Evolutionary conservation across 176 grass and related monocot species (phyloP), one percentile per base, ranked within the genome.

Genomic region (Triticum turgidum): DNA sequence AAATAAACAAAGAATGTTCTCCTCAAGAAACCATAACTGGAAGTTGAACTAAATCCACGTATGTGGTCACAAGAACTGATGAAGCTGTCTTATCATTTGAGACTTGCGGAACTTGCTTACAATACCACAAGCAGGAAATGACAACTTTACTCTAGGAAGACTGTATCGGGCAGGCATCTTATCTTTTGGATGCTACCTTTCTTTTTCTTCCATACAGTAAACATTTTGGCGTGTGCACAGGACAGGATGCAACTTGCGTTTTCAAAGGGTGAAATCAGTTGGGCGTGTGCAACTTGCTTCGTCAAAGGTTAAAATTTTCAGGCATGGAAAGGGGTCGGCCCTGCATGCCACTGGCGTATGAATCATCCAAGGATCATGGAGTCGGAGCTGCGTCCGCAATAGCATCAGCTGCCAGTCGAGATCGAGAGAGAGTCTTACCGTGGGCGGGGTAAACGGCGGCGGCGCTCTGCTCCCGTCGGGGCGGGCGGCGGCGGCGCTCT

Each of bases 71-170:
- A 33, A 73, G 84, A 6, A 65, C 24, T 35, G 44, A 33, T 33
- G 27, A 29, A 35, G 51, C 0, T 89, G 54, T 91, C 52, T 81
- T 89, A 84, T 78, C 89, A 80, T 69, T 89, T 91, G 89, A 90
- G 89, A 84, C 89, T 81, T 65, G 69, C 69, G 78, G 86, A 84
- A 86, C 76, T 84, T 65, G 34, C 86, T 91, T 34, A 69, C 38
- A 84, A 82, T 42, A 84, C 80, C 35, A 83, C 80, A 94, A 91
- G 86, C 80, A 91, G 86, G 89, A 94, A 93, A 86, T 77, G 84
- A 82, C 80, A 91, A 59, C 5, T 65, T 93, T 47, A 86, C 69
- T 93, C 13, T 87, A 86, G 86, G 89, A 93, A 93, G 92, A 84
- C 73, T 80, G 92, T 93, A 91, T 91, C 86, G 12, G 86, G 83